A percentile compares a stretch with the other conserved stretches of the same genome.
Evolutionary conservation across 2,329 filamentous ascomycete species (phyloP).

Genomic region (Penicillium sclerotigenum): DNA sequence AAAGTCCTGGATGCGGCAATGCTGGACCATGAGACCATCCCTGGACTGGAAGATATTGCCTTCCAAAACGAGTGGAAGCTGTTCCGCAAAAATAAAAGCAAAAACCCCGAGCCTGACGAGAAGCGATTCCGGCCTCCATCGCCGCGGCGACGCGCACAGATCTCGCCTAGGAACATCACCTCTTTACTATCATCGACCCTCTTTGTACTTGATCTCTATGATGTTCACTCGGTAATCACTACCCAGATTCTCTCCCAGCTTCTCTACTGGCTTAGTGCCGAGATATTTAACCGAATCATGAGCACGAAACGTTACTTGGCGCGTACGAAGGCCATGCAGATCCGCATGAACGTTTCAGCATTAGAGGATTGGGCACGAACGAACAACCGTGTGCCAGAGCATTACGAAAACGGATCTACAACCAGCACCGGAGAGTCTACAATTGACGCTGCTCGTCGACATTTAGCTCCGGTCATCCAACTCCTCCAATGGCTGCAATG

Average conservation of each 20-base stretch:
- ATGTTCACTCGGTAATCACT: conserved; percentile 94
- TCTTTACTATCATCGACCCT: conserved; percentile 92
- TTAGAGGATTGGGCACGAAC: conserved; percentile 92
- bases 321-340: conserved; percentile 98
- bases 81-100: conserved; percentile 88
- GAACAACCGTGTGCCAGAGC: conserved; percentile 92
- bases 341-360: conserved; percentile 95
- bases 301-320: conserved; percentile 91
- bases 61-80: conserved; percentile 99
- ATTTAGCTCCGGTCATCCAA: conserved; percentile 87
- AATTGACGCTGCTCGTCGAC: conserved; percentile 75
- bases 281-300: conserved; percentile 98
- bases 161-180: conserved; percentile 90
- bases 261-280: conserved; percentile 92
- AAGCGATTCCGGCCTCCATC: conserved; percentile 90
- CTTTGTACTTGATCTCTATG: conserved; percentile 97
- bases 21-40: conserved; percentile 97
- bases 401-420: conserved; percentile 90
- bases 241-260: conserved; percentile 89
- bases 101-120: conserved; percentile 78
- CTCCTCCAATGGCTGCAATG: conserved; percentile 96
- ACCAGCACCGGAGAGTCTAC: conserved; percentile 81
- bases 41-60: conserved; percentile 91
- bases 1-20: conserved; percentile 91
- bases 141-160: conserved; percentile 86